Conservation (phyloP, 2,329 filamentous ascomycete species). For the Grosmannia serpens region DNA sequence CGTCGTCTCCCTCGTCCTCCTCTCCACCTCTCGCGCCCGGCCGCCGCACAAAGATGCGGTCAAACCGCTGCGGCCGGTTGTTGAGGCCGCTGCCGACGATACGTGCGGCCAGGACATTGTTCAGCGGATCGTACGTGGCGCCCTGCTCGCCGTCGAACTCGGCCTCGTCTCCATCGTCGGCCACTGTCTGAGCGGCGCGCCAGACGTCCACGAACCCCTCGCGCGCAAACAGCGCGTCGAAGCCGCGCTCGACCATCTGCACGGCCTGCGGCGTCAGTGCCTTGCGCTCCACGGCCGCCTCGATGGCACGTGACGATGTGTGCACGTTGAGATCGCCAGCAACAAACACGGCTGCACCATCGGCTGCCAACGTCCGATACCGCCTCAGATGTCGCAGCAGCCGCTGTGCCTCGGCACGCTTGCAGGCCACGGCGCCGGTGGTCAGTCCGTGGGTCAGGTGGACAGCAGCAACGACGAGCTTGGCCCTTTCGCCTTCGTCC, state of each 20-base stretch:
- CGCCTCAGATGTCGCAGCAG: slow-evolving; percentile 34
- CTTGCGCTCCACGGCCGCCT: slow-evolving; percentile 38
- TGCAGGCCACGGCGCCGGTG: slow-evolving; percentile 44
- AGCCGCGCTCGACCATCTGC: slow-evolving; percentile 23
- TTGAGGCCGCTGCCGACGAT: slow-evolving; percentile 34
- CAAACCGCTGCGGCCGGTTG: slow-evolving; percentile 52
- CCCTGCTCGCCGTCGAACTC: slow-evolving; percentile 38
- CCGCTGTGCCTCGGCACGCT: slow-evolving; percentile 42
- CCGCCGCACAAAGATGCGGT: slow-evolving; percentile 45
- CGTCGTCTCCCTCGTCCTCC: no score
- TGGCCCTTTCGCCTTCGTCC: slow-evolving; percentile 14
- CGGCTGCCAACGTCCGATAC: slow-evolving; percentile 3
- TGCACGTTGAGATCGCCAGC: slow-evolving; percentile 55
- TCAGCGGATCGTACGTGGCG: slow-evolving; percentile 50
- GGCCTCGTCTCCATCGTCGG: slow-evolving; percentile 22
- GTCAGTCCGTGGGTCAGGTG: slow-evolving; percentile 52
- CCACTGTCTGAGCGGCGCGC: slow-evolving; percentile 31
- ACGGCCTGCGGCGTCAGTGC: slow-evolving; percentile 39
- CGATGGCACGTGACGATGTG: slow-evolving; percentile 45
- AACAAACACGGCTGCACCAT: slow-evolving; percentile 39
- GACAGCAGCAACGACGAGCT: slow-evolving; percentile 41
- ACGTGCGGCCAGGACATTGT: slow-evolving; percentile 43
- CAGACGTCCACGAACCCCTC: slow-evolving; percentile 41
- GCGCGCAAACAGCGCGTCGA: slow-evolving; percentile 35
- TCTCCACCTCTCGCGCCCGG: neutral